Evolutionary conservation across 495 filamentous ascomycete species (phyloP), one percentile per base, ranked within the genome.

Genomic region (Xylaria cubensis): DNA sequence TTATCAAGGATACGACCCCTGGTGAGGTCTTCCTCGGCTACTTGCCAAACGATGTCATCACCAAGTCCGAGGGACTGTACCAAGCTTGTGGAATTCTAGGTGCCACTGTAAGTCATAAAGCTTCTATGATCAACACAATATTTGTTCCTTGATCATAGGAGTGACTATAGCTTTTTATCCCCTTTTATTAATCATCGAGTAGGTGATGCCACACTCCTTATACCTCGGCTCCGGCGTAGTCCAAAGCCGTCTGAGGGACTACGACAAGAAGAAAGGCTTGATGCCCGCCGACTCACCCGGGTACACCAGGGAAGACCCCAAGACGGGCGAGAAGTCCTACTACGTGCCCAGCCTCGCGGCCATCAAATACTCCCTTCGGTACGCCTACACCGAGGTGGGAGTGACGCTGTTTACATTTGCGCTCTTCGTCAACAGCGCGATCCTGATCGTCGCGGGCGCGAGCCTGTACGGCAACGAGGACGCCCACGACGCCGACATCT

Each of bases 21-120:
- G 92, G 92, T 1, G 89, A 93, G 59, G 93, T 97, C 10, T 94
- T 97, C 81, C 80, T 83, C 39, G 94, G 94, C n/a, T 97, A 92
- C 76, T 80, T 97, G 19, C 94, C 94, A 10, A 95, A 92, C 6
- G 83, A 87, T 50, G 88, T 90, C 13, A 84, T 97, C n/a, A 87
- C 95, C 19, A 80, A 94, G 78, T 64, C 78, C 24, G 70, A 72
- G 74, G 93, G 93, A 39, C 80, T 97, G 17, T 97, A 95, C 82
- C 93, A 96, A 81, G 92, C 93, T 67, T 97, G 94, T 77, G 94
- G 94, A 69, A 97, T 97, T 74, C 87, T 97, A 13, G 94, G 94
- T 29, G 94, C 94, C 19, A 97, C 94, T 3, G 94, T 79, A 78
- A 73, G 77, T 77, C n/a, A 17, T 9, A 9, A 42, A 5, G 32